A percentile compares a stretch with the other conserved stretches of the same genome.
These are phyloP conservation scores for Malus fusca DNA, from an alignment of 306 rosid genomes.

Conservation along the genomic window DNA sequence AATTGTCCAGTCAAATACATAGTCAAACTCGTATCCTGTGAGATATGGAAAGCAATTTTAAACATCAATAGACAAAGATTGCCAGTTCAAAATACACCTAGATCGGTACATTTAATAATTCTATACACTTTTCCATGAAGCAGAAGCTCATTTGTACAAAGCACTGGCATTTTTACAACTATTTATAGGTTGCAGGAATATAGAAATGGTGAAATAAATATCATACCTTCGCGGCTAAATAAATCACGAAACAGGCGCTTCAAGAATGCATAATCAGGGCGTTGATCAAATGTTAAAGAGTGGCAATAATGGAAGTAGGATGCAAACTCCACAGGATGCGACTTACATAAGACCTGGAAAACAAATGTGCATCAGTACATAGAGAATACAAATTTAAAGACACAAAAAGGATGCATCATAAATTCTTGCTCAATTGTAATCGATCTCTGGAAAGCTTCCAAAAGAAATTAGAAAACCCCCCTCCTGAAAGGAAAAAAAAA, in stretches of 20 bases:
- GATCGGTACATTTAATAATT: not conserved
- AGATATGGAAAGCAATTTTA: not conserved
- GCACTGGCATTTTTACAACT: not conserved
- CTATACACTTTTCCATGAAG: not conserved
- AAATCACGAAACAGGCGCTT: constrained; percentile 59
- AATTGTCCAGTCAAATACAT: constrained; percentile 77
- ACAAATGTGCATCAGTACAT: constrained; percentile 10
- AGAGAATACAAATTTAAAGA: not conserved
- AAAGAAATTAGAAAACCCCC: not conserved
- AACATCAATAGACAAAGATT: not conserved
- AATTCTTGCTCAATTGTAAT: not conserved
- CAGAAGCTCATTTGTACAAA: not conserved
- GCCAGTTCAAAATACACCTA: not conserved
- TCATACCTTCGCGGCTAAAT: constrained; percentile 49
- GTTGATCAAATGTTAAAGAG: constrained; percentile 67
- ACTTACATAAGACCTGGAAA: constrained; percentile 51
- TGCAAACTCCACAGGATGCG: constrained; percentile 59
- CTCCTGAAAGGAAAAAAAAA: not conserved
- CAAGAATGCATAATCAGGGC: constrained; percentile 65
- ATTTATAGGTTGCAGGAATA: not conserved
- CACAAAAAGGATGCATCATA: not conserved
- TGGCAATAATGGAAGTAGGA: constrained; percentile 68
- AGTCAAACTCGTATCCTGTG: constrained; percentile 60
- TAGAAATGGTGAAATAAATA: not conserved
- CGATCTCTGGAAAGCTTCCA: not conserved